phyloP scores from a whole-genome alignment of 2,329 filamentous ascomycete species.

The Cylindrodendrum hubeiense region DNA sequence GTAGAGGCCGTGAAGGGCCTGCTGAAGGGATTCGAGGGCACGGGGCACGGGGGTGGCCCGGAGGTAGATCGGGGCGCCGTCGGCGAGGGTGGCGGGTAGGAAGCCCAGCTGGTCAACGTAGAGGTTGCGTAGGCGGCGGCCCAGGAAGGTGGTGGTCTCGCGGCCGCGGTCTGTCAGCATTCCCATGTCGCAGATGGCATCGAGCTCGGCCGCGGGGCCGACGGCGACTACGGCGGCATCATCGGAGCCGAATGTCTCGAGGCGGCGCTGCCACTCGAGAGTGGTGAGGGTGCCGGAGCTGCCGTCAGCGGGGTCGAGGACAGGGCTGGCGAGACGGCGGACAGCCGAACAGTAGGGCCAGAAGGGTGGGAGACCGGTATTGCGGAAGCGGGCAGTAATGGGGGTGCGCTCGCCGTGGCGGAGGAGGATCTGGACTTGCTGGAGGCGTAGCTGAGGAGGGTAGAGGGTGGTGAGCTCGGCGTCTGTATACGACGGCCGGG shows the following conservation, averaged over 20 bases:
- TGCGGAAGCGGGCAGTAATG: conserved; percentile 88
- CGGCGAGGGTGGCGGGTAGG: conserved; percentile 71
- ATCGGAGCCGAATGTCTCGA: conserved; percentile 83
- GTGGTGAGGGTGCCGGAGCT: conserved; percentile 55
- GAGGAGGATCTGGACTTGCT: conserved; percentile 89
- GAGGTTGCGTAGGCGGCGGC: conserved; percentile 74
- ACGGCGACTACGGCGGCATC: conserved; percentile 78
- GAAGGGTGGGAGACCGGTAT: conserved; percentile 74
- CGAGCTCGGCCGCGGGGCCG: conserved; percentile 77
- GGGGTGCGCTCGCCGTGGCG: conserved; percentile 87
- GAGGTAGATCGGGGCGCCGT: conserved; percentile 74
- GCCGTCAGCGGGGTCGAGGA: conserved; percentile 57
- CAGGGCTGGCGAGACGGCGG: conserved; percentile 71
- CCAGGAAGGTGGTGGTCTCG: conserved; percentile 77
- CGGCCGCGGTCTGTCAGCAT: conserved; percentile 83
- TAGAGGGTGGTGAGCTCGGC: conserved; percentile 87
- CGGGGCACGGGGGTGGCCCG: conserved; percentile 81
- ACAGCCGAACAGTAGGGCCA: conserved; percentile 94
- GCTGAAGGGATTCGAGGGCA: conserved; percentile 82
- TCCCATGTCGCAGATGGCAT: conserved; percentile 83
- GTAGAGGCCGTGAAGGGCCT: conserved; percentile 81
- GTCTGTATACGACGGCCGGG: conserved; percentile 80
- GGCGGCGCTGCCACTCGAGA: conserved; percentile 74
- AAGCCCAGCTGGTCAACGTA: conserved; percentile 83
- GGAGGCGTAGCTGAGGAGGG: conserved; percentile 82